Base-by-base conservation (phyloP, 2,329 filamentous ascomycete genomes). In the Pseudogymnoascus sp. region DNA sequence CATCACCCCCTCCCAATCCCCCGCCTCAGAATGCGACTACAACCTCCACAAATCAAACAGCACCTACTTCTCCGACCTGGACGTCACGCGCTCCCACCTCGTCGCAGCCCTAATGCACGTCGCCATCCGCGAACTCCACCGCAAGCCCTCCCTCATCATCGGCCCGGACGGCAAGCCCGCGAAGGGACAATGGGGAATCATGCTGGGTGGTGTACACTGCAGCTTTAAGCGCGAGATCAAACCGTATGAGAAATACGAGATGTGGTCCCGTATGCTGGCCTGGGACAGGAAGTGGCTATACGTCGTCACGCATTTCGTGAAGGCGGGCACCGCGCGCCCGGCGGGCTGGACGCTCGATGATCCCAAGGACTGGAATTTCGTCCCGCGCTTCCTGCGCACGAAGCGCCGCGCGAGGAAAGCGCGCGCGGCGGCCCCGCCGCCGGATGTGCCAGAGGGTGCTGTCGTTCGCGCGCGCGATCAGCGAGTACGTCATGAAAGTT, bases 261-360 rank as follows among this genome's bases (percentile, higher is more conserved):
- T 92, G 75, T 90, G 88, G 83, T 86, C 81, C 33, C 81, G 87
- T 43, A 73, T 93, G 12, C 79, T 92, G 18, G 77, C 79, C 65
- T 93, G 90, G 90, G 90, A 93, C 75, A 81, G 86, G 69, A 93
- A 93, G 76, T 93, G 90, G 90, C 71, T 92, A 64, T 92, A 90
- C 73, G 81, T 92, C 40, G 78, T 91, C 35, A 90, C 86, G 21
- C 88, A 90, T 72, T 93, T 90, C 68, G 81, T 93, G 5, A 83
- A 84, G 73, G 80, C 80, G 70, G 85, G 83, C 60, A 78, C 81
- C 40, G 84, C 84, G 7, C 76, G 75, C 67, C 85, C 86, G 0
- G 78, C 78, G 1, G 74, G 75, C 9, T 87, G 72, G 63, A 70
- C 72, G 5, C 61, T 74, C 5, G 25, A 41, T 43, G 25, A 60